Evolutionary conservation across 2,329 filamentous ascomycete genomes (phyloP).

Genomic region (Nemania abortiva): DNA sequence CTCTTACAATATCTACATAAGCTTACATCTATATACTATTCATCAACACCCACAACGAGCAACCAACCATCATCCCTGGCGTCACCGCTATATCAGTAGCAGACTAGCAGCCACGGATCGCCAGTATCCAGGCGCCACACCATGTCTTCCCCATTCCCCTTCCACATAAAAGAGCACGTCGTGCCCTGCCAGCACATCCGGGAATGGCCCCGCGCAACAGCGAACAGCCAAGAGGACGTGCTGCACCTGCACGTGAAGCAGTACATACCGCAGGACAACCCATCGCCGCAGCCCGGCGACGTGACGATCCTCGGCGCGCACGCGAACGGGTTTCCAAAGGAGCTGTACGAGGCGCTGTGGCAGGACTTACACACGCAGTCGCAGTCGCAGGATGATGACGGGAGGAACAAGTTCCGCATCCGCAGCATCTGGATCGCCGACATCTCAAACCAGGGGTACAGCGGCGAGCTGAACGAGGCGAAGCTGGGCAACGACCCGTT

Average conservation of each 20-base stretch:
- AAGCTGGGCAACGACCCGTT: constrained; percentile 86
- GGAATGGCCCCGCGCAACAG: constrained; percentile 81
- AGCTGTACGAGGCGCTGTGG: constrained; percentile 93
- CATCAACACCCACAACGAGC: too few relatives aligned
- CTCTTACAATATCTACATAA: too few relatives aligned
- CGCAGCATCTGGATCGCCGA: constrained; percentile 91
- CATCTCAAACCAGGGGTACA: constrained; percentile 85
- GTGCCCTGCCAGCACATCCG: constrained; percentile 82
- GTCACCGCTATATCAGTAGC: too few relatives aligned
- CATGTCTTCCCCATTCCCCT: constrained; percentile 57
- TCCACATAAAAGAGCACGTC: constrained; percentile 79
- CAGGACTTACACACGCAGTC: constrained; percentile 74
- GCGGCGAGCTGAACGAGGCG: constrained; percentile 80
- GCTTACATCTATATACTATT: too few relatives aligned
- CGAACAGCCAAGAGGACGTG: constrained; percentile 78
- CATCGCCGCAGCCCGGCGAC: constrained; percentile 75
- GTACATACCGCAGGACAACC: constrained; percentile 82
- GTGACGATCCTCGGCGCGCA: constrained; percentile 88
- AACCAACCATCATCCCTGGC: too few relatives aligned
- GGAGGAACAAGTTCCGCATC: constrained; percentile 70
- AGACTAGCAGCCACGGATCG: too few relatives aligned
- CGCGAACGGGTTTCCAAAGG: constrained; percentile 95
- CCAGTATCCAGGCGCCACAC: neutral
- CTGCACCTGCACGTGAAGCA: constrained; percentile 85
- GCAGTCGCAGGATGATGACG: constrained; percentile 55